Conservation (phyloP, 805 yeast species). For the Wickerhamiella galacta region DNA sequence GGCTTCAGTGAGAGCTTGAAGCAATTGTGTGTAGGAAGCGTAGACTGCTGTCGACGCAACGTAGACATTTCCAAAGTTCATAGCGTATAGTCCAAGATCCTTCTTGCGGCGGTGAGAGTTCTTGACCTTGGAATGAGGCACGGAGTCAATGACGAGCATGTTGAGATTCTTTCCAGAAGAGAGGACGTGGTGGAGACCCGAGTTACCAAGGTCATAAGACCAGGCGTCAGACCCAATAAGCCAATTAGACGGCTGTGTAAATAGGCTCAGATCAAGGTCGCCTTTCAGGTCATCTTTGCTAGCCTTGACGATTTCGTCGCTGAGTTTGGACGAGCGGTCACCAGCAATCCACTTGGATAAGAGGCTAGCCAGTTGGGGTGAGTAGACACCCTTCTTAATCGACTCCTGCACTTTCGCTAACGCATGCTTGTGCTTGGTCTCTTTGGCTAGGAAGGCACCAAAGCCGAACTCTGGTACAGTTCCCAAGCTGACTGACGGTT, state of each 20-base stretch:
- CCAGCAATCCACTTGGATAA: conserved; percentile 57
- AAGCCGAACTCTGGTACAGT: conserved; percentile 75
- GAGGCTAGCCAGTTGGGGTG: conserved; percentile 33
- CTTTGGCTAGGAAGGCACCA: conserved; percentile 50
- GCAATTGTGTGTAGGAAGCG: conserved; percentile 81
- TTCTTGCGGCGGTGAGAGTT: conserved; percentile 42
- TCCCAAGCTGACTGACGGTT: conserved; percentile 26
- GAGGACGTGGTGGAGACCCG: conserved; percentile 77
- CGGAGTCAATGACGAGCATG: conserved; percentile 74
- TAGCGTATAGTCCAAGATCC: conserved; percentile 85
- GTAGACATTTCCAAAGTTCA: conserved; percentile 78
- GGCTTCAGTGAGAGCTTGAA: conserved; percentile 84
- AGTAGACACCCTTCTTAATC: conserved; percentile 25
- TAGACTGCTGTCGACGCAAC: conserved; percentile 92
- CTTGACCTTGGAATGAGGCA: conserved; percentile 33
- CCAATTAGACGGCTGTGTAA: conserved; percentile 48
- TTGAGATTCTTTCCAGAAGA: conserved; percentile 64
- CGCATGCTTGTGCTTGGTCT: conserved; percentile 31
- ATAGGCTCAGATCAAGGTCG: conserved; percentile 26
- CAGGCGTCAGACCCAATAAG: conserved; percentile 87
- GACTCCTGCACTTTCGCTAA: conserved; percentile 30
- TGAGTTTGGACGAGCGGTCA: conserved; percentile 12
- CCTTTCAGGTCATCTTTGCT: conserved; percentile 21
- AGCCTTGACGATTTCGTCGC: conserved; percentile 6
- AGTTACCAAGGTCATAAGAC: conserved; percentile 83